Percentiles rank a stretch among this genome's conserved stretches.
Conservation (phyloP, 2,329 filamentous ascomycete genomes). For the Macrophomina phaseolina region DNA sequence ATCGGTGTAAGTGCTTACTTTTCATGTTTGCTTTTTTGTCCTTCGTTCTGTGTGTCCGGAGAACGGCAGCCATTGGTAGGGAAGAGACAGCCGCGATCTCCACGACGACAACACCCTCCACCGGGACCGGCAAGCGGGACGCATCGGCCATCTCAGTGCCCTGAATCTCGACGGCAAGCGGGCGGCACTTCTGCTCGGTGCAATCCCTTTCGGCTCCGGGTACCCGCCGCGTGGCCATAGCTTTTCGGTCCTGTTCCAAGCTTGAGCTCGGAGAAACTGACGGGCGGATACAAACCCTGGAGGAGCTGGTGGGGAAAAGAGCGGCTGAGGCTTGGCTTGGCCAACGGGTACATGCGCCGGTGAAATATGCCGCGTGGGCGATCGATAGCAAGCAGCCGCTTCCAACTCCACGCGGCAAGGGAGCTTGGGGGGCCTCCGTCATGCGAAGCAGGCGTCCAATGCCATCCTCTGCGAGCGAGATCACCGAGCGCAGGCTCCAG, state of each 20-base stretch:
- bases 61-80: neutral
- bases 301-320: neutral
- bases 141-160: neutral
- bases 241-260: neutral
- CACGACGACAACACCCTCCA: neutral
- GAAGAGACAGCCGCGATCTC: neutral
- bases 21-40: neutral
- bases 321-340: neutral
- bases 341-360: neutral
- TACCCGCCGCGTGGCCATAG: constrained; percentile 16
- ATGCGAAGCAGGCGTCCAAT: neutral
- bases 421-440: neutral
- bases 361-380: neutral
- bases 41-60: neutral
- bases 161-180: neutral
- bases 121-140: neutral
- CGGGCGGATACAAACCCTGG: neutral
- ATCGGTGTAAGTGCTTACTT: constrained; percentile 36
- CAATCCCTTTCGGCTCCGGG: constrained; percentile 1
- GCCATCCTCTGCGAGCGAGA: neutral
- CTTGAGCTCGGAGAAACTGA: neutral
- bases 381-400: neutral
- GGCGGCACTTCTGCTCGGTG: constrained; percentile 2
- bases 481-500: too few relatives aligned
- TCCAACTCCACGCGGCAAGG: neutral